Evolutionary conservation across 352 stramenopile species (phyloP).

Genomic region (Aphanomyces astaci): DNA sequence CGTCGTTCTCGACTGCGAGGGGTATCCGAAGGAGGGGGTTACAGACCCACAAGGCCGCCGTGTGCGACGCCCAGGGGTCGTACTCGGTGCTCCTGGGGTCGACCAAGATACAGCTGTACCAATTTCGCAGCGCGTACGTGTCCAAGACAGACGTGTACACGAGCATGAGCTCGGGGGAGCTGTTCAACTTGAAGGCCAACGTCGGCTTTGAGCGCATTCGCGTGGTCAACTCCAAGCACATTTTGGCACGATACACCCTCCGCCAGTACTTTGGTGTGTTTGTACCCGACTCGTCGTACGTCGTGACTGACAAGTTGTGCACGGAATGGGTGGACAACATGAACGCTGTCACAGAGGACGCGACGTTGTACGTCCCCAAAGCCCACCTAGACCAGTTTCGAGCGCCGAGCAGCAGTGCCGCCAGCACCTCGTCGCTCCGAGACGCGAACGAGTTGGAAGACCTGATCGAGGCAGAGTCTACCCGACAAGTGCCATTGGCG

Average conservation of each 20-base stretch:
- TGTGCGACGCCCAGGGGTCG: neutral
- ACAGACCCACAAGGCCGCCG: neutral
- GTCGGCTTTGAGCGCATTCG: slow-evolving; percentile 66
- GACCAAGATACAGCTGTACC: slow-evolving; percentile 67
- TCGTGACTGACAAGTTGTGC: slow-evolving; percentile 50
- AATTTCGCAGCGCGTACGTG: slow-evolving; percentile 76
- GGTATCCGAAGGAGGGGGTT: neutral
- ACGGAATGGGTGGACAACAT: slow-evolving; percentile 53
- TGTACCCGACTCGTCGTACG: slow-evolving; percentile 58
- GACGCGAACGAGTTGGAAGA: slow-evolving; percentile 13
- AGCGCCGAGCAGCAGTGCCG: neutral
- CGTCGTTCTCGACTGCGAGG: neutral
- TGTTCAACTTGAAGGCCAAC: slow-evolving; percentile 81
- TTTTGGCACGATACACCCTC: slow-evolving; percentile 53
- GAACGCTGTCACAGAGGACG: slow-evolving; percentile 49
- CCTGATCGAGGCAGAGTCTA: neutral
- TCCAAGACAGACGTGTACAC: slow-evolving; percentile 82
- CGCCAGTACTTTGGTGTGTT: slow-evolving; percentile 62
- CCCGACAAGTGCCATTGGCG: too few species aligned
- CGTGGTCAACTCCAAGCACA: slow-evolving; percentile 59
- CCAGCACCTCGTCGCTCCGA: neutral
- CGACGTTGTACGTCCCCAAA: neutral
- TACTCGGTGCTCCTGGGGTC: slow-evolving; percentile 36
- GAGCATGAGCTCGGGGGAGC: slow-evolving; percentile 66
- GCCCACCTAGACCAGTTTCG: slow-evolving; percentile 5